These are phyloP conservation scores for Ophiostoma novo-ulmi DNA, from an alignment of 2,329 filamentous ascomycete genomes.

Conservation along the genomic window DNA sequence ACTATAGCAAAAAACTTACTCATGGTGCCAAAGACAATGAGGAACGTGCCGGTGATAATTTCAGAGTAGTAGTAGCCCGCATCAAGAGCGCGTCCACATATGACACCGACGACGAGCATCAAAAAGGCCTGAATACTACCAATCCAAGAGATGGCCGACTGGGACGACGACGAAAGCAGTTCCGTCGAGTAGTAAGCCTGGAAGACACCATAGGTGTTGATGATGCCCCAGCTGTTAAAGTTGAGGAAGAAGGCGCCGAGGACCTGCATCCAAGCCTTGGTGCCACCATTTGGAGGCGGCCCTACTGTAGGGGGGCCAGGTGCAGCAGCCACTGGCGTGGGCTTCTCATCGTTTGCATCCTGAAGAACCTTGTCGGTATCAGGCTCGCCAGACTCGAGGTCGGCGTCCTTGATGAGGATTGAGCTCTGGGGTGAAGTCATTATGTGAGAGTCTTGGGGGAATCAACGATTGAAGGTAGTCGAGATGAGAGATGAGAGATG, in stretches of 20 bases:
- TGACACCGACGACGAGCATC: slow-evolving; percentile 39
- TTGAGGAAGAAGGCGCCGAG: slow-evolving; percentile 25
- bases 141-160: slow-evolving; percentile 40
- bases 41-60: slow-evolving; percentile 38
- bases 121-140: slow-evolving; percentile 46
- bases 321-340: background rate
- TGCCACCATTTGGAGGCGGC: slow-evolving; percentile 23
- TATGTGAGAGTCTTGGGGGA: background rate
- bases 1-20: background rate
- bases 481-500: background rate
- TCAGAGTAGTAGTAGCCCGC: slow-evolving; percentile 42
- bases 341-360: slow-evolving; percentile 15
- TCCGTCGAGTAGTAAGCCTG: slow-evolving; percentile 19
- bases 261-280: slow-evolving; percentile 23
- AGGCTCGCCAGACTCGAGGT: slow-evolving; percentile 4
- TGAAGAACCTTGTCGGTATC: background rate
- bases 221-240: slow-evolving; percentile 25
- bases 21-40: slow-evolving; percentile 46
- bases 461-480: background rate
- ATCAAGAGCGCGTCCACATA: slow-evolving; percentile 46
- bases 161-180: slow-evolving; percentile 17
- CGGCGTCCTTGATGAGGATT: slow-evolving; percentile 1
- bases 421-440: slow-evolving; percentile 19
- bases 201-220: slow-evolving; percentile 21
- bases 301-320: background rate